Evolutionary conservation across 345 rosid genomes (phyloP).

Genomic region (Eucalyptus erythrocorys): DNA sequence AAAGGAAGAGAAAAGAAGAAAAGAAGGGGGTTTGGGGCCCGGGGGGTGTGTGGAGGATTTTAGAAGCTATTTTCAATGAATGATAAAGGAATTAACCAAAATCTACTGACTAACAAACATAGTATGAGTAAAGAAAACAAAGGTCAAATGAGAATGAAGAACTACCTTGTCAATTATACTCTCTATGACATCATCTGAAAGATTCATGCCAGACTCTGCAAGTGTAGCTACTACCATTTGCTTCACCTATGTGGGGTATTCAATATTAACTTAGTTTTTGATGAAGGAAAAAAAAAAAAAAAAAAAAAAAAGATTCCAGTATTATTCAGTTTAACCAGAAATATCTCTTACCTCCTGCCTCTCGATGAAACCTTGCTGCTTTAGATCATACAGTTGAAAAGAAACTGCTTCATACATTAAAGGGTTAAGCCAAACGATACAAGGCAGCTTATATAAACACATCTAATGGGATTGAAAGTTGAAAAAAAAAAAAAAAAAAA

Average conservation of each 20-base stretch:
- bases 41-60: too few species aligned
- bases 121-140: not conserved
- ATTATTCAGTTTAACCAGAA: not conserved
- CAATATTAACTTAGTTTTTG: not conserved
- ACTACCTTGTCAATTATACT: slow-evolving; percentile 90
- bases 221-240: slow-evolving; percentile 99
- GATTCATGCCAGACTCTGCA: slow-evolving; percentile 99
- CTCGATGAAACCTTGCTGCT: slow-evolving; percentile 99
- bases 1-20: not conserved
- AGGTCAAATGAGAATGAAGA: not conserved
- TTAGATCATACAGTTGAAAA: slow-evolving; percentile 93
- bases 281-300: not conserved
- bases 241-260: slow-evolving; percentile 48
- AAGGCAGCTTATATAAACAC: not conserved
- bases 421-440: not conserved
- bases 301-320: not conserved
- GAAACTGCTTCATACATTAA: slow-evolving; percentile 53
- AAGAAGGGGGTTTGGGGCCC: accelerated
- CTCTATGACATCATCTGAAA: slow-evolving; percentile 84
- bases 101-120: not conserved
- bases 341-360: slow-evolving; percentile 68
- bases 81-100: not conserved
- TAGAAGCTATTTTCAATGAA: not conserved
- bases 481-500: not conserved
- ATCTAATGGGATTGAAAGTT: not conserved